phyloP scores from a whole-genome alignment of 2,329 filamentous ascomycete species.

The Raffaelea albimanens region DNA sequence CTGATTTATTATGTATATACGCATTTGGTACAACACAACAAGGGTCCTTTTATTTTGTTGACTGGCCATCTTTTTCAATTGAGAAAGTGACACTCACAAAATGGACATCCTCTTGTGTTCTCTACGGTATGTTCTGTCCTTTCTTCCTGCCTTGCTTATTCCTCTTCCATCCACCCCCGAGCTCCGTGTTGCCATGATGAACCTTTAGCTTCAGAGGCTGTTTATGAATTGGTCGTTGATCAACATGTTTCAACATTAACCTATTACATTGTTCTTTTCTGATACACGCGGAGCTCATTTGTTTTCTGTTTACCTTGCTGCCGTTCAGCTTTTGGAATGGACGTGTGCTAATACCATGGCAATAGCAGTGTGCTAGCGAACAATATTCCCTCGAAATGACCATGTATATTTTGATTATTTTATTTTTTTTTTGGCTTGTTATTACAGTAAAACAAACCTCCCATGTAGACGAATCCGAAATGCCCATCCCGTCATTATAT shows the following conservation, averaged over 20 bases:
- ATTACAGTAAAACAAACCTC: neutral
- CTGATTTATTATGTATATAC: slow-evolving; percentile 5
- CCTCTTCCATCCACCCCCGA: neutral
- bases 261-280: slow-evolving; percentile 10
- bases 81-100: neutral
- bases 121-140: slow-evolving; percentile 2
- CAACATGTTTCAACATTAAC: slow-evolving; percentile 10
- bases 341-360: too few relatives aligned
- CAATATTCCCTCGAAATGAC: neutral
- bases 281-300: neutral
- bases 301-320: neutral
- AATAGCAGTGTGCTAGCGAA: too few relatives aligned
- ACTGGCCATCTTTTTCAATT: too few relatives aligned
- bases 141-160: neutral
- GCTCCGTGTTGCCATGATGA: slow-evolving; percentile 9
- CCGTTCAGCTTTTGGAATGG: too few relatives aligned
- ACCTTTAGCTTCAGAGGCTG: slow-evolving; percentile 12
- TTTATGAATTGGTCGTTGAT: slow-evolving; percentile 12
- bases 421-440: neutral
- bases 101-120: neutral
- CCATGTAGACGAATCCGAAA: slow-evolving; percentile 4
- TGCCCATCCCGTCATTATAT: slow-evolving; percentile 1
- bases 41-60: too few relatives aligned
- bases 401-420: slow-evolving; percentile 5
- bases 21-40: slow-evolving; percentile 1